Conservation (phyloP, 768 basidiomycete genomes). For the Agrocybe chaxingu region DNA sequence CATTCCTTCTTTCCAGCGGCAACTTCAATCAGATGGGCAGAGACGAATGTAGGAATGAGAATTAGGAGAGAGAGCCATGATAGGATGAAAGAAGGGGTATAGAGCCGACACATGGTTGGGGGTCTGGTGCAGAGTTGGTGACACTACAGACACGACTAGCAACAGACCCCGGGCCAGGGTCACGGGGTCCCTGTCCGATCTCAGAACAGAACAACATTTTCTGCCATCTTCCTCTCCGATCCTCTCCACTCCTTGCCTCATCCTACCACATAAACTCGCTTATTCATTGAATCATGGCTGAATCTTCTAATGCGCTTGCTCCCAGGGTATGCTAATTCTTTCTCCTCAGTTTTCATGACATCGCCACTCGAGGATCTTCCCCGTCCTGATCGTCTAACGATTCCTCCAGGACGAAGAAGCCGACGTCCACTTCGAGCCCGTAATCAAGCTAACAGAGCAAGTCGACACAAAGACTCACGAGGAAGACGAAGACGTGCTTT, state of each 20-base stretch:
- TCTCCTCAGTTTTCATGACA: constrained; percentile 22
- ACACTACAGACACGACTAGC: constrained; percentile 12
- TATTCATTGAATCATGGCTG: constrained; percentile 44
- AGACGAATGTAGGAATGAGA: constrained; percentile 36
- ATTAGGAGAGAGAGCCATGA: constrained; percentile 40
- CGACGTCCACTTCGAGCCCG: constrained; percentile 93
- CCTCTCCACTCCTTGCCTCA: constrained; percentile 24
- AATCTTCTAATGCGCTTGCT: constrained; percentile 59
- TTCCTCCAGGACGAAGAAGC: constrained; percentile 64
- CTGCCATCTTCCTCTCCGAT: constrained; percentile 18
- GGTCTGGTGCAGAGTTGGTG: not conserved
- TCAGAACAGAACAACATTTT: constrained; percentile 15
- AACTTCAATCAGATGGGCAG: constrained; percentile 72
- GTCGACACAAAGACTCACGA: constrained; percentile 94
- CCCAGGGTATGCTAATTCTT: constrained; percentile 57
- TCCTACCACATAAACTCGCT: constrained; percentile 12
- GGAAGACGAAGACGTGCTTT: constrained; percentile 88
- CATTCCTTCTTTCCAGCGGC: constrained; percentile 84
- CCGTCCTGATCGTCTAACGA: constrained; percentile 17
- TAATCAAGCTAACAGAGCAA: constrained; percentile 93
- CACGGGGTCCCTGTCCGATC: constrained; percentile 17
- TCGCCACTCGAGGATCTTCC: constrained; percentile 3
- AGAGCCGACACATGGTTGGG: constrained; percentile 23
- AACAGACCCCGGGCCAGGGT: constrained; percentile 14
- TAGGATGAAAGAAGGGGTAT: constrained; percentile 35